Percentiles rank a stretch among this genome's conserved stretches.
These are phyloP conservation scores for Saturnispora halmiae DNA, from an alignment of 805 yeast species.

Conservation along the genomic window DNA sequence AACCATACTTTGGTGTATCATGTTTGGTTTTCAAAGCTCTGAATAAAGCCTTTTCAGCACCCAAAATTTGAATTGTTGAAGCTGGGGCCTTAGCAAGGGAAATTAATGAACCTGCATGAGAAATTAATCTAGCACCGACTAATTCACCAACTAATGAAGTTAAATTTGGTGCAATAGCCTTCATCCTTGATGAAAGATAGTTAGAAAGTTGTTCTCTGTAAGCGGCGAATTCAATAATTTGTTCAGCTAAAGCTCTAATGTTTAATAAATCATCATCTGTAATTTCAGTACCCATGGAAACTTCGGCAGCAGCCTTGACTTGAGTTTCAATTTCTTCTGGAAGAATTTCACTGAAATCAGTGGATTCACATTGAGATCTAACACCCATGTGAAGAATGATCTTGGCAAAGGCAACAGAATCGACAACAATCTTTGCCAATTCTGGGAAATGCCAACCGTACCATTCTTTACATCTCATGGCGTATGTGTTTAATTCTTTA, in stretches of 20 bases:
- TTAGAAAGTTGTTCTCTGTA: conserved; percentile 94
- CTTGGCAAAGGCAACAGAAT: conserved; percentile 93
- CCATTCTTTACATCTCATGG: conserved; percentile 98
- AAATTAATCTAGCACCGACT: conserved; percentile 96
- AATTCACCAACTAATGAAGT: conserved; percentile 95
- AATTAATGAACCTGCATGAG: conserved; percentile 92
- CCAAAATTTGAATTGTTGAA: conserved; percentile 94
- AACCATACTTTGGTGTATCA: conserved; percentile 97
- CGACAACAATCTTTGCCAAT: conserved; percentile 92
- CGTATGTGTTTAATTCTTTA: conserved; percentile 94
- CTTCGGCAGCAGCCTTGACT: conserved; percentile 94
- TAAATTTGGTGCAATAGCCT: conserved; percentile 97
- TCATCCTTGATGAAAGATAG: conserved; percentile 90
- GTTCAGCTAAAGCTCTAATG: conserved; percentile 87
- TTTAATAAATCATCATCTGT: conserved; percentile 83
- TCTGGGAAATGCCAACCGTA: conserved; percentile 99
- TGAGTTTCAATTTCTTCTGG: conserved; percentile 91
- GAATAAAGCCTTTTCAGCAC: conserved; percentile 98
- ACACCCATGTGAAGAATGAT: conserved; percentile 89
- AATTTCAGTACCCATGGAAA: conserved; percentile 99
- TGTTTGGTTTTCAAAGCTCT: conserved; percentile 98
- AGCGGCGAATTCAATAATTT: conserved; percentile 90
- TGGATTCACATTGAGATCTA: conserved; percentile 81
- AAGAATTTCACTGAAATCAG: conserved; percentile 81
- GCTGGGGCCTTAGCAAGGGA: conserved; percentile 98